Evolutionary conservation across 2,329 filamentous ascomycete genomes (phyloP), one percentile per base, ranked within the genome.

Genomic region (Macrophomina tecta): DNA sequence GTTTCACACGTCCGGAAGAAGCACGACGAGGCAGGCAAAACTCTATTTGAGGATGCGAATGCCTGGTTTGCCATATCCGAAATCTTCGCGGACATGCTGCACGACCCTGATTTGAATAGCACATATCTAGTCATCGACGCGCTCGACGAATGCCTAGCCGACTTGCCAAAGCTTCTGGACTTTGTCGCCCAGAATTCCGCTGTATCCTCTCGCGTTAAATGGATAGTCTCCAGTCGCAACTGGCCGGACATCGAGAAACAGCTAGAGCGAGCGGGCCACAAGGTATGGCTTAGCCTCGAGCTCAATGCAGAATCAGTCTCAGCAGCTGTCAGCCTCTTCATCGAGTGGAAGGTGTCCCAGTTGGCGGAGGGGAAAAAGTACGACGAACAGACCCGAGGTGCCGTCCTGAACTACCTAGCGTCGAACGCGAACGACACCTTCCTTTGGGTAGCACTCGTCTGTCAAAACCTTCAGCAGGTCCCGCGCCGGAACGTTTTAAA

Each of bases 361-460:
- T 67, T 83, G n/a, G 67, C 73, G 9, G 5, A 53, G 2, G 23
- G 67, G 69, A 72, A 75, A 16, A 65, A 70, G 45, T 78, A 51
- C 48, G 18, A 51, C n/a, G 18, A 51, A 3, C 5, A 4, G 7
- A 51, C 18, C 14, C 23, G 23, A 66, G 23, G 68, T 28, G 48
- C 64, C 4, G 68, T 71, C 38, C 48, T 64, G 14, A 14, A 65
- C 18, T 64, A 77, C 67, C 64, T 81, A 1, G 49, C 30, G 0
- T 32, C 48, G 4, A 80, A 82, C 38, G 73, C 79, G 7, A 68
- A 80, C 16, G 73, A 69, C 8, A 83, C 81, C 0, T 82, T 82
- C 64, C 78, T 84, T 34, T 83, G 79, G 81, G 81, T 81, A 28
- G 76, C 80, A 18, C 74, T 82, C 45, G 79, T 81, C 8, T 80